These are phyloP conservation scores for Akanthomyces dipterigenus DNA, from an alignment of 2,329 filamentous ascomycete genomes.

Conservation along the genomic window DNA sequence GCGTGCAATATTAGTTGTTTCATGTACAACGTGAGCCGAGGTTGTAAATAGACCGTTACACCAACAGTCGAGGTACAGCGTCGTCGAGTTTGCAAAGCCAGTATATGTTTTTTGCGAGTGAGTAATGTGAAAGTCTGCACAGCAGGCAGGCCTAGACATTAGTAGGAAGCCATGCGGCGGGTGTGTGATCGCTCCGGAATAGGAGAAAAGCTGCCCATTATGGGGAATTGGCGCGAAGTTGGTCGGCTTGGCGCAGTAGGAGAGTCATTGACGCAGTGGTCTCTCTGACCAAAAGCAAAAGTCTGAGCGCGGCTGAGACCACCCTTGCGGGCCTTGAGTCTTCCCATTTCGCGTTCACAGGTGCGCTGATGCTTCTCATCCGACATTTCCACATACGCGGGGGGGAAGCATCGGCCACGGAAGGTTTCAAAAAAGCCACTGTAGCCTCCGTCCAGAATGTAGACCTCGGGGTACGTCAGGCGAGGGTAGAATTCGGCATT, in stretches of 20 bases:
- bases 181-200: conserved; percentile 46
- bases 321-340: conserved; percentile 82
- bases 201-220: conserved; percentile 35
- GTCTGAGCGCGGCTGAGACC: conserved; percentile 85
- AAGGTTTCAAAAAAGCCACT: conserved; percentile 83
- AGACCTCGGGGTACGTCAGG: conserved; percentile 93
- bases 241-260: conserved; percentile 47
- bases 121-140: conserved; percentile 20
- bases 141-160: conserved; percentile 24
- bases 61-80: not conserved
- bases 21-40: conserved; percentile 11
- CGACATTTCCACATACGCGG: conserved; percentile 95
- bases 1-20: conserved; percentile 4
- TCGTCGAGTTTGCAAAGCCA: conserved; percentile 1
- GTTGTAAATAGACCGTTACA: conserved; percentile 3
- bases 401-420: conserved; percentile 76
- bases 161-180: conserved; percentile 60
- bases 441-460: conserved; percentile 95
- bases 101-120: not conserved
- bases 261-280: conserved; percentile 49
- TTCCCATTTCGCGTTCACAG: conserved; percentile 91
- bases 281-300: conserved; percentile 83
- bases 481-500: conserved; percentile 83
- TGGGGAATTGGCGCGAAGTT: conserved; percentile 32
- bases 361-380: conserved; percentile 85